Conservation (phyloP, 108 stramenopile genomes). For the Fragilaria crotonensis region DNA sequence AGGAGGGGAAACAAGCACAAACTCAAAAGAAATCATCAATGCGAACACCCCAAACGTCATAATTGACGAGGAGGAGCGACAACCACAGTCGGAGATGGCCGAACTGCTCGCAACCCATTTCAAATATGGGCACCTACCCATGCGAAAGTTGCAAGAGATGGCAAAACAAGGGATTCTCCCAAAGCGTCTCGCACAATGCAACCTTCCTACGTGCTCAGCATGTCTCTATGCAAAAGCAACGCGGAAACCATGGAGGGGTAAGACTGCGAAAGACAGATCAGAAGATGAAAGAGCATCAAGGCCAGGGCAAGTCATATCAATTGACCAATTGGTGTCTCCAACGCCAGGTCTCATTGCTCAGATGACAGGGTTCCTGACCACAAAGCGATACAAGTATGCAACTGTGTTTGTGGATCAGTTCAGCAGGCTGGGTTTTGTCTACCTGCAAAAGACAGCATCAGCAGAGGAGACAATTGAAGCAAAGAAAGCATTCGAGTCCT, state of each 20-base stretch:
- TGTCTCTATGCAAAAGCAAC: constrained; percentile 18
- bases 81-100: not conserved
- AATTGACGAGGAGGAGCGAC: constrained; percentile 3
- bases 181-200: constrained; percentile 4
- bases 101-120: constrained; percentile 16
- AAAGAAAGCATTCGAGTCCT: constrained; percentile 5
- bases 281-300: too few relatives aligned
- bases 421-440: constrained; percentile 12
- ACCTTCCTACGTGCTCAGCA: constrained; percentile 15
- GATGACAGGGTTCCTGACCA: constrained; percentile 14
- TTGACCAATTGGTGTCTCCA: constrained; percentile 23
- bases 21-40: too few relatives aligned
- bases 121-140: constrained; percentile 14
- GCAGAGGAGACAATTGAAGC: constrained; percentile 7
- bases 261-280: not conserved
- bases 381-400: constrained; percentile 2
- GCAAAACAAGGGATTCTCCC: constrained; percentile 12
- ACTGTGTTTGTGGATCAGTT: constrained; percentile 25
- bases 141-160: constrained; percentile 3
- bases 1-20: too few relatives aligned
- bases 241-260: constrained; percentile 18
- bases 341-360: constrained; percentile 26
- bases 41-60: not conserved
- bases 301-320: not conserved
- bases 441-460: not conserved